Conservation (phyloP, 352 stramenopile species). For the Phytophthora meadii region DNA sequence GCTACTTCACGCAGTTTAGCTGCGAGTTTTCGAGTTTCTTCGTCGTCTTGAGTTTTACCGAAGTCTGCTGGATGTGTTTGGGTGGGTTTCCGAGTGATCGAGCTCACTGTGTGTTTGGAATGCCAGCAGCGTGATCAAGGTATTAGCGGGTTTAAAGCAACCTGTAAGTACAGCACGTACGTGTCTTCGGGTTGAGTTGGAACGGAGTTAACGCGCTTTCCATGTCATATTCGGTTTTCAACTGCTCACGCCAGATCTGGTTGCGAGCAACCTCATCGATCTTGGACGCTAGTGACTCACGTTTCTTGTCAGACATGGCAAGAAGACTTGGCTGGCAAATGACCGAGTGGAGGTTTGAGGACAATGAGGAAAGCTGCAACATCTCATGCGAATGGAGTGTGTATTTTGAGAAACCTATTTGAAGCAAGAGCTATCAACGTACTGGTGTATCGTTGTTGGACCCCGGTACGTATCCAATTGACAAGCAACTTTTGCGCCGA, state of each 20-base stretch:
- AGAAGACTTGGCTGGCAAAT: slow-evolving; percentile 3
- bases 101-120: slow-evolving; percentile 55
- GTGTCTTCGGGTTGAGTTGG: slow-evolving; percentile 84
- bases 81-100: slow-evolving; percentile 80
- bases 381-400: slow-evolving; percentile 32
- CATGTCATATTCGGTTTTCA: slow-evolving; percentile 85
- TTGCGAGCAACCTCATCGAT: slow-evolving; percentile 87
- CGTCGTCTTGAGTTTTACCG: slow-evolving; percentile 58
- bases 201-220: slow-evolving; percentile 80
- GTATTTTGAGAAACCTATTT: slow-evolving; percentile 44
- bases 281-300: slow-evolving; percentile 78
- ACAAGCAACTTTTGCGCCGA: too few relatives aligned
- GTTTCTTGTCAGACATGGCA: slow-evolving; percentile 77
- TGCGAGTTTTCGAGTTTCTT: slow-evolving; percentile 59
- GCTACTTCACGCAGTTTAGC: slow-evolving; percentile 70
- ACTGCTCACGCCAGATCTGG: slow-evolving; percentile 90
- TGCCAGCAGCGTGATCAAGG: background rate
- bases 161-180: slow-evolving; percentile 36
- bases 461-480: too few relatives aligned
- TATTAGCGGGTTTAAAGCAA: background rate
- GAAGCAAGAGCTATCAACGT: background rate
- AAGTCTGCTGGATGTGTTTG: slow-evolving; percentile 80
- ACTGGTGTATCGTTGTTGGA: too few relatives aligned
- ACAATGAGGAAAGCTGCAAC: slow-evolving; percentile 8
- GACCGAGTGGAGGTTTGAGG: slow-evolving; percentile 10